Base-by-base conservation (phyloP, 768 basidiomycete genomes). In the Chalciporus piperatus region DNA sequence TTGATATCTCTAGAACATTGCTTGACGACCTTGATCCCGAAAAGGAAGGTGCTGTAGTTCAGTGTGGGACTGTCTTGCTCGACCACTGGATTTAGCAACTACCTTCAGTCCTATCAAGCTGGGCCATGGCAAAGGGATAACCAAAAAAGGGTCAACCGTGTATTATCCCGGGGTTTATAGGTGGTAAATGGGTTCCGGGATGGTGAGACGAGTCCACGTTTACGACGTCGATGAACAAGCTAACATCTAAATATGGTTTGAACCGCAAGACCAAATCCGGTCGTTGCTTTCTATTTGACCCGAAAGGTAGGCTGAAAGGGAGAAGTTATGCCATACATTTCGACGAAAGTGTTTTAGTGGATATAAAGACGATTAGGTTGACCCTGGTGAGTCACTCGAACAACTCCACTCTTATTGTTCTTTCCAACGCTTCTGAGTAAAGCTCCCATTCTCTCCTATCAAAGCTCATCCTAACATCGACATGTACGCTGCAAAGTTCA, bases 361-460 rank as follows among this genome's bases (percentile, higher is more conserved):
- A 38, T 69, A 70, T 68, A 68, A 69, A 70, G 59, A 47, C 40
- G 41, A 23, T 32, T 50, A 5, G 3, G 28, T 7, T 8, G 32
- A 10, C 13, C 6, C 19, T 13, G 3, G 47, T 57, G 58, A 61
- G 47, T 58, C 60, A 60, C 47, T 35, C 56, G 47, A 59, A 52
- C 48, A 16, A 32, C 45, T 49, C 49, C 53, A 32, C 50, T 59
- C 67, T 67, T 69, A 68, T 70, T 70, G 67, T 68, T 70, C 56
- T 59, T 68, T 70, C 56, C 58, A 54, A 23, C 40, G 22, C 40
- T 41, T 41, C 45, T 37, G 39, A 51, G 42, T 42, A 51, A 27
- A 33, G 38, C 42, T 47, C 44, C 45, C 13, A 43, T 45, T 45
- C 52, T 23, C 38, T 39, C 46, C 28, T 46, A 48, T 45, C 47